Conservation (phyloP, 768 basidiomycete genomes). For the Zangia roseola region DNA sequence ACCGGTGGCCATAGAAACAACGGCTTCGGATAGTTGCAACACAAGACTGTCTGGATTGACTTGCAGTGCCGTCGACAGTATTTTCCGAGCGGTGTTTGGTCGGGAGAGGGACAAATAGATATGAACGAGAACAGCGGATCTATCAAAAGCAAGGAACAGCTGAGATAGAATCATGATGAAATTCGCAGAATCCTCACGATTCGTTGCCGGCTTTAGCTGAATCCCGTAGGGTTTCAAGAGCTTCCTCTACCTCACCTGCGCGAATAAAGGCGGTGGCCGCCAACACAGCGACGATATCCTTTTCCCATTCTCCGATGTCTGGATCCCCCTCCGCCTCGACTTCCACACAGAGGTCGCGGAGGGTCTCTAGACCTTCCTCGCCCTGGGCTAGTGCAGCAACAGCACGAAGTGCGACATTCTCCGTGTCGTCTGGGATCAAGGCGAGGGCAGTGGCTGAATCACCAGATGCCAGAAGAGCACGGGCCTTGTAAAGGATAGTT, state of each 20-base stretch:
- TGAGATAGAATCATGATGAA: not conserved
- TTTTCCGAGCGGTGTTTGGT: conserved; percentile 81
- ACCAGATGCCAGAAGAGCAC: conserved; percentile 71
- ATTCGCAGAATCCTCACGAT: conserved; percentile 54
- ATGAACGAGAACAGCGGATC: conserved; percentile 80
- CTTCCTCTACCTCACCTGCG: conserved; percentile 88
- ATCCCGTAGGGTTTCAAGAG: conserved; percentile 80
- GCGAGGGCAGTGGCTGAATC: conserved; percentile 55
- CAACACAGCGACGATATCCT: conserved; percentile 70
- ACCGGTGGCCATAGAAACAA: conserved; percentile 71
- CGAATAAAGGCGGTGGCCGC: conserved; percentile 86
- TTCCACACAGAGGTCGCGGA: conserved; percentile 85
- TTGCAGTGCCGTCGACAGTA: conserved; percentile 78
- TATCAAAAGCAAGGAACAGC: conserved; percentile 28
- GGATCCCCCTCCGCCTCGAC: conserved; percentile 72
- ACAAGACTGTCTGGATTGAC: conserved; percentile 90
- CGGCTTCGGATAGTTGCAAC: conserved; percentile 86
- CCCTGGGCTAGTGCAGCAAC: conserved; percentile 67
- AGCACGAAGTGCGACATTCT: conserved; percentile 69
- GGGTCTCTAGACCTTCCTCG: conserved; percentile 68
- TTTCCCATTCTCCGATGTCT: conserved; percentile 66
- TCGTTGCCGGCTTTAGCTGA: conserved; percentile 76
- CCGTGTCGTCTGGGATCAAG: conserved; percentile 55
- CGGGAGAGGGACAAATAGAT: conserved; percentile 91
- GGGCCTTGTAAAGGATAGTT: conserved; percentile 73